These are phyloP conservation scores for Naematelia aurantialba DNA, from an alignment of 768 basidiomycete species.

Conservation along the genomic window DNA sequence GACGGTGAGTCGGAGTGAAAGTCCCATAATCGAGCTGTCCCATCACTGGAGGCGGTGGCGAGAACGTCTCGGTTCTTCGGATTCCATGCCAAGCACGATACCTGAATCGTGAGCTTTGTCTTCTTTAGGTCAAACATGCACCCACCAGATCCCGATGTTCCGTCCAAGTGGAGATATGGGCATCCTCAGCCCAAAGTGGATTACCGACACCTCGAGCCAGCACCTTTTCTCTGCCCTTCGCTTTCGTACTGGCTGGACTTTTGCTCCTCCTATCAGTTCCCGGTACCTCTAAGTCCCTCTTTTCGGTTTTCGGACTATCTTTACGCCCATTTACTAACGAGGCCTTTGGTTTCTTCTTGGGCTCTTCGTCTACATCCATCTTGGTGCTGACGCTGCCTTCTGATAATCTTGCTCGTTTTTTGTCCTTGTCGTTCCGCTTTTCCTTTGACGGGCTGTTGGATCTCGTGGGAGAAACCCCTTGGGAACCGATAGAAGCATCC, in stretches of 20 bases:
- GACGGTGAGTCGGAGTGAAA: slow-evolving; percentile 20
- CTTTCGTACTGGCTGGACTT: slow-evolving; percentile 4
- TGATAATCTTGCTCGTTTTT: slow-evolving; percentile 2
- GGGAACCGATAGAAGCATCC: not conserved
- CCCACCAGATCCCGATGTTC: slow-evolving; percentile 33
- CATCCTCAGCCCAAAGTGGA: slow-evolving; percentile 13
- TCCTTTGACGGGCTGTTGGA: not conserved
- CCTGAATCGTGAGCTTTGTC: slow-evolving; percentile 14
- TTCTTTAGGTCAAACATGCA: not conserved
- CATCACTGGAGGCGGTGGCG: slow-evolving; percentile 37
- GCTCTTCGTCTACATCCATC: slow-evolving; percentile 16
- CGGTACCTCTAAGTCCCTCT: slow-evolving; percentile 7
- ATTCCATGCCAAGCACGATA: slow-evolving; percentile 45
- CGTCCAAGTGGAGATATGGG: slow-evolving; percentile 18
- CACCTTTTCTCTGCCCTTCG: slow-evolving; percentile 13
- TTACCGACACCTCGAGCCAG: not conserved
- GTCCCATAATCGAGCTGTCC: slow-evolving; percentile 44
- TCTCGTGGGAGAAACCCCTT: not conserved
- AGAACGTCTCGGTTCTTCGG: slow-evolving; percentile 38
- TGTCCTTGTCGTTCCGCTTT: not conserved
- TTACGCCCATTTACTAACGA: slow-evolving; percentile 6
- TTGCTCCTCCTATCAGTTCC: not conserved
- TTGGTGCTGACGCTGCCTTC: not conserved
- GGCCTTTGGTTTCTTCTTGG: slow-evolving; percentile 8
- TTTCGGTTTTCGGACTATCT: slow-evolving; percentile 9